Conservation (phyloP, 2,329 filamentous ascomycete species). For the Kalmusia sp. region DNA sequence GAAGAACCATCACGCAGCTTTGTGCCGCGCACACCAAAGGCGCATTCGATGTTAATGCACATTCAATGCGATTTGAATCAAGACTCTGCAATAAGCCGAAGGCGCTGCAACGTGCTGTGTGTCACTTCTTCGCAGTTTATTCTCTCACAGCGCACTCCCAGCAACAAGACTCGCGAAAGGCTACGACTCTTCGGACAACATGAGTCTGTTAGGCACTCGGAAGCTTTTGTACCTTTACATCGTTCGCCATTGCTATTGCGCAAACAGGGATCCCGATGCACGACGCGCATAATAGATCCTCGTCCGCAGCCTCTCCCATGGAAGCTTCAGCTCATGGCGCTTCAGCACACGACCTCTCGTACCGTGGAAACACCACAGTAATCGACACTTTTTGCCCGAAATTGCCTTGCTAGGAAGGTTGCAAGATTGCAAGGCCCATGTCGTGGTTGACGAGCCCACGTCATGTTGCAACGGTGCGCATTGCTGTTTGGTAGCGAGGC, state of each 20-base stretch:
- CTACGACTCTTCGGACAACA: no score
- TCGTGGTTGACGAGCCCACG: constrained; percentile 1
- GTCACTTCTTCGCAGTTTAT: no score
- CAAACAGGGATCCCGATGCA: constrained; percentile 4
- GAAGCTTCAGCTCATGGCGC: constrained; percentile 4
- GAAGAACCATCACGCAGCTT: neutral
- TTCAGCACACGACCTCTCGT: constrained; percentile 14
- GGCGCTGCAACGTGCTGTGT: no score
- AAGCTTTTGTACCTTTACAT: neutral
- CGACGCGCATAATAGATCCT: neutral
- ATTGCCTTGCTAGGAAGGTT: constrained; percentile 18
- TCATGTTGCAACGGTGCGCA: constrained; percentile 3
- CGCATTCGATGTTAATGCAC: neutral
- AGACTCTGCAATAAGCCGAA: no score
- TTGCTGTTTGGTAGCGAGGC: constrained; percentile 9
- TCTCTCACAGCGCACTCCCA: neutral
- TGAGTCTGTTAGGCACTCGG: no score
- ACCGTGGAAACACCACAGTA: constrained; percentile 29
- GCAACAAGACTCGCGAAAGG: no score
- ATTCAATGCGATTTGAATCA: no score
- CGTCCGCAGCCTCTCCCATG: constrained; percentile 8
- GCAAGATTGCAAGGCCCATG: constrained; percentile 9
- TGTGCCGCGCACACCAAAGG: neutral
- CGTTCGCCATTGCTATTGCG: neutral
- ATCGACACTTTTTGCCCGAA: constrained; percentile 22